These are phyloP conservation scores for Litsea cubeba DNA, from an alignment of 164 flowering plant species.

Conservation along the genomic window DNA sequence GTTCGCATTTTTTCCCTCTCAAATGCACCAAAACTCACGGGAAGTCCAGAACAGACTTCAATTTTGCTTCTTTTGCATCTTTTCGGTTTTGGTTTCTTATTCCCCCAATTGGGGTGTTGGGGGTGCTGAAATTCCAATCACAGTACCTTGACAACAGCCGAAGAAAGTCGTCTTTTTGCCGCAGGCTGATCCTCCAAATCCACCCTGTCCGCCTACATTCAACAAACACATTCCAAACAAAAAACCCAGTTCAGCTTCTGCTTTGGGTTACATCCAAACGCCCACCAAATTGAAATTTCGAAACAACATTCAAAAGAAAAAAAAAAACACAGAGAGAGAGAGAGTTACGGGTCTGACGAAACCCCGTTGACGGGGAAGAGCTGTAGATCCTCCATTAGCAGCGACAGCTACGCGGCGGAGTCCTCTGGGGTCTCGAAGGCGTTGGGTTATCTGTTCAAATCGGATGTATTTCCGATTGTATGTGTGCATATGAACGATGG, in stretches of 20 bases:
- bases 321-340: neutral
- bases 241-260: neutral
- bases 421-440: conserved; percentile 92
- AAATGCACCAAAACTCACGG: too few relatives aligned
- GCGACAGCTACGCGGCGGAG: conserved; percentile 63
- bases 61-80: too few relatives aligned
- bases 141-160: conserved; percentile 91
- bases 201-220: conserved; percentile 54
- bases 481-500: neutral
- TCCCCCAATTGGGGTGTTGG: too few relatives aligned
- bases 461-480: neutral
- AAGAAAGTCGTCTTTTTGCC: conserved; percentile 70
- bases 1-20: too few relatives aligned
- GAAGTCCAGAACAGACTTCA: too few relatives aligned
- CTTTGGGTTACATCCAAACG: neutral
- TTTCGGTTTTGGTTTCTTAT: too few relatives aligned
- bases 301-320: neutral
- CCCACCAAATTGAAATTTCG: neutral
- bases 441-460: conserved; percentile 63
- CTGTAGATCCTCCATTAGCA: conserved; percentile 45
- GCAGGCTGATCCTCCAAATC: conserved; percentile 71
- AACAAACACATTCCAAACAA: neutral
- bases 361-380: conserved; percentile 45
- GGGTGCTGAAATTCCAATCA: too few relatives aligned
- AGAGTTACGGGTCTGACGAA: conserved; percentile 51